Evolutionary conservation across 139 green algal species (phyloP).

Genomic region (Pycnococcus provasolii): DNA sequence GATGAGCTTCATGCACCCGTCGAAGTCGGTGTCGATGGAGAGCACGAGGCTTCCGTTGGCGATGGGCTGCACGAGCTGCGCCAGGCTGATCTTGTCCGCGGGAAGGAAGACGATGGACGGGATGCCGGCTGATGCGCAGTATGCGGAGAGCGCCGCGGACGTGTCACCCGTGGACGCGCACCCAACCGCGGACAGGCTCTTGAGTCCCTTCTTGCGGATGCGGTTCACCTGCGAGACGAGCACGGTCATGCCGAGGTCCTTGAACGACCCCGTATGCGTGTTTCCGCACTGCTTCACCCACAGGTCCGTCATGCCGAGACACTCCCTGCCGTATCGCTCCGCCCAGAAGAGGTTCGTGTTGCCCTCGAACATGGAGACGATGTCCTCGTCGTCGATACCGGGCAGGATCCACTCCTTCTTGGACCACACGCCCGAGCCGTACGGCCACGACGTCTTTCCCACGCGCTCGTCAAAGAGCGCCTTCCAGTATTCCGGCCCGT

Average conservation of each 20-base stretch:
- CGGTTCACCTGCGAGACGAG: slow-evolving; percentile 86
- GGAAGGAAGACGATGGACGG: slow-evolving; percentile 98
- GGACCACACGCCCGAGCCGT: slow-evolving; percentile 94
- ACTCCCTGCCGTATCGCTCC: slow-evolving; percentile 86
- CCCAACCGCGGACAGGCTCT: slow-evolving; percentile 81
- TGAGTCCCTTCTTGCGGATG: slow-evolving; percentile 66
- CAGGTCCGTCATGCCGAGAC: slow-evolving; percentile 86
- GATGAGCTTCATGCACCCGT: slow-evolving; percentile 99
- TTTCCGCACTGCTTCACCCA: slow-evolving; percentile 99
- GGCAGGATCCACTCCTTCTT: slow-evolving; percentile 99
- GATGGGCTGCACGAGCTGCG: slow-evolving; percentile 92
- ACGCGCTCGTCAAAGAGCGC: slow-evolving; percentile 80
- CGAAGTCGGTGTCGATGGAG: slow-evolving; percentile 98
- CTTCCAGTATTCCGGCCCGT: slow-evolving; percentile 86
- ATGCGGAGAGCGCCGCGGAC: slow-evolving; percentile 88
- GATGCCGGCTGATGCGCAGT: slow-evolving; percentile 91
- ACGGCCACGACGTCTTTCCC: slow-evolving; percentile 87
- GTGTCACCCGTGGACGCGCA: slow-evolving; percentile 98
- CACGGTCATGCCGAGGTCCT: slow-evolving; percentile 98
- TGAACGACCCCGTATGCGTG: slow-evolving; percentile 96
- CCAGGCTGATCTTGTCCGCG: slow-evolving; percentile 90
- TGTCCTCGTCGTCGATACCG: slow-evolving; percentile 77
- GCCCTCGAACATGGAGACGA: slow-evolving; percentile 98
- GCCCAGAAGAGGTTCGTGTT: slow-evolving; percentile 99
- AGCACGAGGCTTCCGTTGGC: slow-evolving; percentile 96